Evolutionary conservation across 1,284 basidiomycete genomes (phyloP), one percentile per base, ranked within the genome.

Genomic region (Ganoderma boninense): DNA sequence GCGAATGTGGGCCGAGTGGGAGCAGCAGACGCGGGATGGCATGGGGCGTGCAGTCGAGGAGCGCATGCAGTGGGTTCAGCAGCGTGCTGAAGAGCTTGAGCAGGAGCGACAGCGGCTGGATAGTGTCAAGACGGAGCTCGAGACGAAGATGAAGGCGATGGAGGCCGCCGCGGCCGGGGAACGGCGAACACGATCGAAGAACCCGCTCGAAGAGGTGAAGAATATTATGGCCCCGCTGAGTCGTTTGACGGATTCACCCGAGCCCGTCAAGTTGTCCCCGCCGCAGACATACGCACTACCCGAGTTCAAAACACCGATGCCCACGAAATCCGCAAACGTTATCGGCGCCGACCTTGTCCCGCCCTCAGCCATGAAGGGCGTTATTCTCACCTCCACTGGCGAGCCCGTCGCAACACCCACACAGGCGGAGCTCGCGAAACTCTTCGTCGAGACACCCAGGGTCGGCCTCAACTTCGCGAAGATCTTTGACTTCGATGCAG

Each of bases 361-460:
- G 26, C 87, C 86, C 1, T 92, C 91, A 1, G 92, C 93, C 0
- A 95, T 95, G 94, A 93, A 93, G 78, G 93, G 93, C 3, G 90
- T 95, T 44, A 85, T 95, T 49, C 83, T 94, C 44, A 94, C 93
- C 0, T 82, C 88, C 2, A 94, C 93, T 0, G 93, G 93, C 5
- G 89, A 93, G 77, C 82, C 85, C 0, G 83, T 95, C 4, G 84
- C 87, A 4, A 95, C 92, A 14, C 93, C 93, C 0, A 84, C 86
- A 1, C 90, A 90, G 0, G 83, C 85, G 0, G 90, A 90, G 77
- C 83, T 93, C 1, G 85, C 86, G 1, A 89, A 86, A 62, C 84
- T 93, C 2, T 92, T 93, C 75, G 85, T 86, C 26, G 85, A 87
- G 56, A 90, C 89, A 8, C 92, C 91, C 0, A 88, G 84, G 72